Evolutionary conservation across 352 stramenopile genomes (phyloP).

Genomic region (Globisporangium cederbergense): DNA sequence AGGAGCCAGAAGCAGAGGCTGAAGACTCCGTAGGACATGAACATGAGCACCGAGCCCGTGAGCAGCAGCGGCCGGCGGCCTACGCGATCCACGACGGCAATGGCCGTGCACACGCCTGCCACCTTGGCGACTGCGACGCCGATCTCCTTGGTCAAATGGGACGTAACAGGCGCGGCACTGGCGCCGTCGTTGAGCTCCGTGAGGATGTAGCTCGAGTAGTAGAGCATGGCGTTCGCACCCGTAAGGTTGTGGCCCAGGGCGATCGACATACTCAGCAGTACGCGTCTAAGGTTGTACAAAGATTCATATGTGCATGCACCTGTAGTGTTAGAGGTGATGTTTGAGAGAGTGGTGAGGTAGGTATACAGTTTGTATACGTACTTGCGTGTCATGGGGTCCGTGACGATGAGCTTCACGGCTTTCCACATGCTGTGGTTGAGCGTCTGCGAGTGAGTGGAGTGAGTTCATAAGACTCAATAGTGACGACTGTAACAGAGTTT

Average conservation of each 20-base stretch:
- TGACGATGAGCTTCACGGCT: slow-evolving; percentile 31
- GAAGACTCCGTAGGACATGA: slow-evolving; percentile 47
- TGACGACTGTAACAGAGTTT: too few relatives aligned
- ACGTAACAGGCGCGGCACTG: background rate
- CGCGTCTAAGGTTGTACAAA: slow-evolving; percentile 24
- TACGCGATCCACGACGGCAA: slow-evolving; percentile 52
- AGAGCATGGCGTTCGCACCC: slow-evolving; percentile 74
- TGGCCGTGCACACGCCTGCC: slow-evolving; percentile 49
- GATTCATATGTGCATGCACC: background rate
- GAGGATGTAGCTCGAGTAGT: slow-evolving; percentile 79
- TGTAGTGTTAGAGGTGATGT: background rate
- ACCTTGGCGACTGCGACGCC: slow-evolving; percentile 65
- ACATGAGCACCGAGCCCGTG: slow-evolving; percentile 51
- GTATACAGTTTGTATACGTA: slow-evolving; percentile 9
- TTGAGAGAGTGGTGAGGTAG: background rate
- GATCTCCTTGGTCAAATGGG: slow-evolving; percentile 47
- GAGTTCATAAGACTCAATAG: too few relatives aligned
- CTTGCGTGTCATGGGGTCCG: slow-evolving; percentile 35
- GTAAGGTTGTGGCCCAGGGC: slow-evolving; percentile 64
- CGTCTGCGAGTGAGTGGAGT: slow-evolving; percentile 15
- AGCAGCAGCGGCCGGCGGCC: slow-evolving; percentile 58
- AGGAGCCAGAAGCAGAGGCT: slow-evolving; percentile 48
- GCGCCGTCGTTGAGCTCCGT: slow-evolving; percentile 27
- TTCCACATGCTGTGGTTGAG: slow-evolving; percentile 36
- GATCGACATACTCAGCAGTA: slow-evolving; percentile 54